A percentile compares a stretch with the other conserved stretches of the same genome.
These are phyloP conservation scores for Aspergillus floridensis DNA, from an alignment of 2,329 filamentous ascomycete genomes.

Conservation along the genomic window DNA sequence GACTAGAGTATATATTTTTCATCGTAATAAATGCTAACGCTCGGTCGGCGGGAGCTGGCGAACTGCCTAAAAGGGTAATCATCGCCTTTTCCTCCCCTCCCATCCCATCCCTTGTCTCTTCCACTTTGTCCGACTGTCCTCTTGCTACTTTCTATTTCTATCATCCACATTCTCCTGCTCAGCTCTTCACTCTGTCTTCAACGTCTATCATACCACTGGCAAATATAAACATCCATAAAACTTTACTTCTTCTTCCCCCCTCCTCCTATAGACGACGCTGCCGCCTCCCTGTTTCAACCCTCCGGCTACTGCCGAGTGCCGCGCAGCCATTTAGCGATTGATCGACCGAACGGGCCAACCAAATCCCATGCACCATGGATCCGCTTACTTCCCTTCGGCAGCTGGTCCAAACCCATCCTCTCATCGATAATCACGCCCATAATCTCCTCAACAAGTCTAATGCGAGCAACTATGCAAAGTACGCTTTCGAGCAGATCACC, in stretches of 20 bases:
- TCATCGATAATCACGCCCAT: conserved; percentile 51
- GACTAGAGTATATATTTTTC: neutral
- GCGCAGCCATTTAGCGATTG: neutral
- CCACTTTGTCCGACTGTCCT: neutral
- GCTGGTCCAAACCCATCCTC: conserved; percentile 40
- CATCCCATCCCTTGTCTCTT: neutral
- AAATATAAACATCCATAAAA: neutral
- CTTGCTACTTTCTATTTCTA: neutral
- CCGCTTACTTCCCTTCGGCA: conserved; percentile 31
- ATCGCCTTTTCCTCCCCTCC: conserved; percentile 5
- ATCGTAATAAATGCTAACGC: neutral
- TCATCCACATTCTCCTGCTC: neutral
- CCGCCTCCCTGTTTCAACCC: neutral
- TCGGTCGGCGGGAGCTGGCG: conserved; percentile 4
- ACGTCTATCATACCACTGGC: neutral
- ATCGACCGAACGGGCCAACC: conserved; percentile 6
- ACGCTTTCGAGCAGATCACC: conserved; percentile 61
- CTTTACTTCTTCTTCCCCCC: neutral
- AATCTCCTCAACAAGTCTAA: conserved; percentile 39
- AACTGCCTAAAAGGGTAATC: conserved; percentile 16
- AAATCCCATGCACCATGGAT: conserved; percentile 20
- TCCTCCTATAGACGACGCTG: neutral
- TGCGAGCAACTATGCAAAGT: conserved; percentile 33
- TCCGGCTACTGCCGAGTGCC: neutral
- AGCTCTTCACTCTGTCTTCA: neutral